Evolutionary conservation across 495 filamentous ascomycete species (phyloP), one percentile per base, ranked within the genome.

Genomic region (Talaromyces adpressus): DNA sequence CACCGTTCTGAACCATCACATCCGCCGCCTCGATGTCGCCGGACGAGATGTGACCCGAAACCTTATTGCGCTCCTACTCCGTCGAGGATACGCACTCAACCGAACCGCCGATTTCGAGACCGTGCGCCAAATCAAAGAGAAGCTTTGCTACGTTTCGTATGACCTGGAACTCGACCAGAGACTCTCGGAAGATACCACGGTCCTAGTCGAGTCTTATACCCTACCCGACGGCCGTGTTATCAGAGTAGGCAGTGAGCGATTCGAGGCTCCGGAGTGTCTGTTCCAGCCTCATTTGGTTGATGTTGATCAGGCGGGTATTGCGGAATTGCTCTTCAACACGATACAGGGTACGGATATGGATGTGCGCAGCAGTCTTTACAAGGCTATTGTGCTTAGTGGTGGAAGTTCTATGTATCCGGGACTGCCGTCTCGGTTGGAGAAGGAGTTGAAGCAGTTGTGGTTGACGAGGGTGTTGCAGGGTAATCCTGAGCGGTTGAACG

Each of bases 241-340:
- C 68, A 86, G 92, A 29, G 91, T 98, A 6, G 94, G 94, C 4
- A 94, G 90, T 69, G 94, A 99, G 75, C 87, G 94, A 20, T 99
- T 99, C 75, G 94, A 99, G 78, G 94, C 94, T 2, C 92, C 94
- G 59, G 94, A 99, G 73, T 98, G 95, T 74, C 82, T 99, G 54
- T 99, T 99, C 88, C 94, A 99, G 79, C 94, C 94, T 57, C 94
- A 99, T 75, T 80, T 99, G 49, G 93, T 99, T 25, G 94, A 99
- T 72, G 93, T 96, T 61, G 94, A 99, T 70, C 93, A 98, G 70
- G 91, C 93, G 12, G 94, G 94, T 65, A 96, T 99, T 62, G 92
- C 91, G 62, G 94, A 99, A 69, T 87, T 97, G 74, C 81, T 99
- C 52, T 98, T 98, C 86, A 96, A 99, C 80, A 98, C 92, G 30